Conservation (phyloP, 345 rosid genomes). For the Salix viminalis region DNA sequence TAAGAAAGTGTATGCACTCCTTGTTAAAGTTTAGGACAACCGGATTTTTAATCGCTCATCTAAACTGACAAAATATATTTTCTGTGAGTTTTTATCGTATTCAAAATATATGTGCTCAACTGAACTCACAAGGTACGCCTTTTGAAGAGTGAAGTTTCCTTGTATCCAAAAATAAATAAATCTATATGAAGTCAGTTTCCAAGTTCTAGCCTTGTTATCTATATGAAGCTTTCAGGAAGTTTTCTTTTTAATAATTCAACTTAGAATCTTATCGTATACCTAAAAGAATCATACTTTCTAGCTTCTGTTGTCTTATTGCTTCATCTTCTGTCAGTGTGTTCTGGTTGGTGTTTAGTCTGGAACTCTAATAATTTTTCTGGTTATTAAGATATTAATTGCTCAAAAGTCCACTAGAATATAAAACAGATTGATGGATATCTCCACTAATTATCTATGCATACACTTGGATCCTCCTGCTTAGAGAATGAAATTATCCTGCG, state of each 20-base stretch:
- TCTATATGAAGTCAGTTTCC: not conserved
- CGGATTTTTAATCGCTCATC: accelerated
- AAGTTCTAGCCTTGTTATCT: too few relatives aligned
- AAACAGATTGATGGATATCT: not conserved
- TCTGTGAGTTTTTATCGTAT: too few relatives aligned
- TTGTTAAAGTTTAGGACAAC: too few relatives aligned
- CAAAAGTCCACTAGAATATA: not conserved
- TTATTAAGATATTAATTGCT: not conserved
- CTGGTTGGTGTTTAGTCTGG: not conserved
- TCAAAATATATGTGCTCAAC: too few relatives aligned
- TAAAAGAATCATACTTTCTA: not conserved
- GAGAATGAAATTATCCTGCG: not conserved
- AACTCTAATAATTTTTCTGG: not conserved
- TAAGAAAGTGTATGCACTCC: too few relatives aligned
- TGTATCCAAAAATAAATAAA: too few relatives aligned
- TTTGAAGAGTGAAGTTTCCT: too few relatives aligned
- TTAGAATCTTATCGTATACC: not conserved
- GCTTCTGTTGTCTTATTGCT: not conserved
- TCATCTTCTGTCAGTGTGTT: not conserved
- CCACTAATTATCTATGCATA: conserved; percentile 4
- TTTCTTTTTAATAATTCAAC: not conserved
- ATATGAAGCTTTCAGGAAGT: not conserved
- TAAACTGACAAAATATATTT: too few relatives aligned
- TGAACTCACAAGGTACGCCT: too few relatives aligned
- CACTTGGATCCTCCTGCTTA: not conserved